phyloP scores from a whole-genome alignment of 2,329 filamentous ascomycete species.

The Epichloe baconii region DNA sequence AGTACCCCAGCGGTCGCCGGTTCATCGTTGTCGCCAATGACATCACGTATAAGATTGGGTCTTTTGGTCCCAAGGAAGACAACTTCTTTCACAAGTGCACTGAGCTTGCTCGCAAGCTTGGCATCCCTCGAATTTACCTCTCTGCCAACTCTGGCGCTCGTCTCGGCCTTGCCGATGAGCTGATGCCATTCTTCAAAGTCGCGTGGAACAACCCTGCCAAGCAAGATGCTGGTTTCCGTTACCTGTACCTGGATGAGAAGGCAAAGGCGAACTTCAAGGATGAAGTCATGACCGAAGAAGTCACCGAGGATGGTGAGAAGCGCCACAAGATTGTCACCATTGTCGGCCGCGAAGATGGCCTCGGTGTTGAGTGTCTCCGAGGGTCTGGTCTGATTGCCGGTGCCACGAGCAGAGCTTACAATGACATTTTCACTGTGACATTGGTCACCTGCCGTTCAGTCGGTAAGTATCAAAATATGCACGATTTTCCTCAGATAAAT shows the following conservation, averaged over 20 bases:
- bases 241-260: conserved; percentile 83
- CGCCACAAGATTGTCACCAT: conserved; percentile 91
- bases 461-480: conserved; percentile 42
- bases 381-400: conserved; percentile 97
- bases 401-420: conserved; percentile 91
- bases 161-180: conserved; percentile 89
- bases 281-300: conserved; percentile 61
- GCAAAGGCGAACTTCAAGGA: conserved; percentile 79
- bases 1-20: conserved; percentile 83
- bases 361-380: conserved; percentile 93
- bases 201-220: conserved; percentile 81
- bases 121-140: conserved; percentile 92
- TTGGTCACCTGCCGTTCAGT: conserved; percentile 96
- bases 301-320: conserved; percentile 76
- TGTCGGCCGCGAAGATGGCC: conserved; percentile 83
- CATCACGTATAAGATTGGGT: conserved; percentile 98
- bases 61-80: conserved; percentile 92
- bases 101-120: conserved; percentile 82
- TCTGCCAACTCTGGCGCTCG: conserved; percentile 98
- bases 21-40: conserved; percentile 98
- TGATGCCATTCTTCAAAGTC: conserved; percentile 94
- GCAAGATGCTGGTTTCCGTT: conserved; percentile 87
- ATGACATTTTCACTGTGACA: conserved; percentile 97
- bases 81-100: conserved; percentile 99
- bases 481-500: too few species aligned